Conservation (phyloP, 2,329 filamentous ascomycete species). For the Colletotrichum eremochloae region DNA sequence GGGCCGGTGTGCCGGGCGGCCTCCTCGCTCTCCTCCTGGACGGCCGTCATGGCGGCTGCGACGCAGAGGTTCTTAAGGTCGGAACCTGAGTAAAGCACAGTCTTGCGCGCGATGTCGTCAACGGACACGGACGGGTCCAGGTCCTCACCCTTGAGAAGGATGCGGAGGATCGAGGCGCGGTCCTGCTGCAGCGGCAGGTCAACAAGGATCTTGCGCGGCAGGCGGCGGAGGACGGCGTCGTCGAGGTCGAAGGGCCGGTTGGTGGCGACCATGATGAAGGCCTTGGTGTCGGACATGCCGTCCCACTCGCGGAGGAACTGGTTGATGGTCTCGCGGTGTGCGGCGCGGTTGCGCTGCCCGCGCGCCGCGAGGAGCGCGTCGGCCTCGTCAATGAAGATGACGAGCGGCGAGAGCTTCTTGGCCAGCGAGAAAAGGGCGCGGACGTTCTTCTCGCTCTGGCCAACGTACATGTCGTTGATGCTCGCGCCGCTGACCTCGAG, state of each 20-base stretch:
- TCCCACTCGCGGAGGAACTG: conserved; percentile 98
- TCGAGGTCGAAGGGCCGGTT: conserved; percentile 97
- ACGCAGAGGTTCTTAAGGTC: conserved; percentile 88
- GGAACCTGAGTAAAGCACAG: conserved; percentile 84
- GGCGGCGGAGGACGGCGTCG: conserved; percentile 82
- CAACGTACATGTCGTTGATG: conserved; percentile 96
- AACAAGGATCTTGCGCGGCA: conserved; percentile 79
- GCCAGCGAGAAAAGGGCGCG: conserved; percentile 91
- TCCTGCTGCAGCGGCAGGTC: conserved; percentile 78
- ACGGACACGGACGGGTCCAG: conserved; percentile 74
- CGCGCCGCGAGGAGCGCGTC: conserved; percentile 91
- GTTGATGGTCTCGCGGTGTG: conserved; percentile 91
- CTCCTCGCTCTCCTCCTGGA: conserved; percentile 77
- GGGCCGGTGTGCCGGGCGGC: conserved; percentile 54
- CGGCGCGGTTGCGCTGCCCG: conserved; percentile 74
- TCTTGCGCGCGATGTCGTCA: conserved; percentile 72
- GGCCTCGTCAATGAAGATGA: conserved; percentile 97
- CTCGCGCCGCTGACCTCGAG: conserved; percentile 92
- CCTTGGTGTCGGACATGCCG: conserved; percentile 83
- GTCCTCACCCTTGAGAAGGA: conserved; percentile 77
- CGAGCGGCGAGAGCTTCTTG: conserved; percentile 89
- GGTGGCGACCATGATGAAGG: conserved; percentile 98
- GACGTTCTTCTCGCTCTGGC: conserved; percentile 96
- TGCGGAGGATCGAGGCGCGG: conserved; percentile 75
- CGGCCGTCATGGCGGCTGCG: conserved; percentile 82